Conservation (phyloP, 768 basidiomycete genomes). For the Mrakia gelida region DNA sequence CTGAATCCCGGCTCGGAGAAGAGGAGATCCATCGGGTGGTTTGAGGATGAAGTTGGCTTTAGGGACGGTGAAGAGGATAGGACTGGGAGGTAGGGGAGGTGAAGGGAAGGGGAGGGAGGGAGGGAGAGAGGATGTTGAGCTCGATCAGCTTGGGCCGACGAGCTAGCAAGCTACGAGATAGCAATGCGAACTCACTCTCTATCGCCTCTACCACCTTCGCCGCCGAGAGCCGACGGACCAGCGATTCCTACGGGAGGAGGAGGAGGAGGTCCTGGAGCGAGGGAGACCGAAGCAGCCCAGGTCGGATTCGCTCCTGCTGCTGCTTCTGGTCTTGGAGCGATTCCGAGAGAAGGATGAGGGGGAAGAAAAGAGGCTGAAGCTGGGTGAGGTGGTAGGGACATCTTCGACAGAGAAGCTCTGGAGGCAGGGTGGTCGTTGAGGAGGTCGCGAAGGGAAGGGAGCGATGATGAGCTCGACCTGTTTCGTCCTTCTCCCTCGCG, state of each 20-base stretch:
- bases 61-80: conserved; percentile 11
- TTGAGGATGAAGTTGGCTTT: conserved; percentile 26
- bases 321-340: background rate
- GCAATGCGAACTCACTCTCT: background rate
- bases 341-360: conserved; percentile 1
- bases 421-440: no score
- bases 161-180: background rate
- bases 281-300: background rate
- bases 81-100: background rate
- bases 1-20: conserved; percentile 45
- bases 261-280: conserved; percentile 2
- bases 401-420: background rate
- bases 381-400: conserved; percentile 21
- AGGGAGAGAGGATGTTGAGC: background rate
- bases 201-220: background rate
- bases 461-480: no score
- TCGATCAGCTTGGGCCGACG: background rate
- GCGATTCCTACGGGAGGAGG: background rate
- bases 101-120: background rate
- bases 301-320: background rate
- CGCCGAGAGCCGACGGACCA: background rate
- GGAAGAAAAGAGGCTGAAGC: background rate
- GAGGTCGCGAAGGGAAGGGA: no score
- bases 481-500: no score
- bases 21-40: conserved; percentile 14